Evolutionary conservation across 1,139 yeast genomes (phyloP).

Genomic region (Geotrichum macrosporum): DNA sequence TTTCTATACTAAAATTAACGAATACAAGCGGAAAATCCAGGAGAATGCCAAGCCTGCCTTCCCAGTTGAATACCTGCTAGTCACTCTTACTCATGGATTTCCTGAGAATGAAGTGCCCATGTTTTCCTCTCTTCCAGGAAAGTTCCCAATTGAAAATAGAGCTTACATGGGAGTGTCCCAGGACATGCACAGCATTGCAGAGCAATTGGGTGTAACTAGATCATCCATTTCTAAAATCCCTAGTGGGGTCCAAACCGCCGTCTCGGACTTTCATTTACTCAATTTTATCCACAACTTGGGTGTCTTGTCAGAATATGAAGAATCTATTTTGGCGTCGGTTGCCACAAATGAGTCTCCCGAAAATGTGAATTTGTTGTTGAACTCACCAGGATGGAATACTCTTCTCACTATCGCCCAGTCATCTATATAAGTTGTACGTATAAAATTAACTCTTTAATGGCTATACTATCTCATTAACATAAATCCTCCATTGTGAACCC

Average conservation of each 20-base stretch:
- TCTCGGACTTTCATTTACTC: constrained; percentile 71
- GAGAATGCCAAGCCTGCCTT: constrained; percentile 91
- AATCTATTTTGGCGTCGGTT: constrained; percentile 34
- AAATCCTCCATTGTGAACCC: too few species aligned
- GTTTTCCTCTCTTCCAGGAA: constrained; percentile 40
- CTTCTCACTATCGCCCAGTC: constrained; percentile 49
- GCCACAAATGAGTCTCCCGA: constrained; percentile 26
- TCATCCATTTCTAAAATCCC: constrained; percentile 36
- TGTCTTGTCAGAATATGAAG: constrained; percentile 46
- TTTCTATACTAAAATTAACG: constrained; percentile 77
- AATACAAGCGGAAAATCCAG: constrained; percentile 82
- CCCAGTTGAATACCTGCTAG: constrained; percentile 88
- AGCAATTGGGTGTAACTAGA: constrained; percentile 45
- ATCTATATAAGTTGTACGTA: constrained; percentile 5
- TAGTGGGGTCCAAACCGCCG: constrained; percentile 30
- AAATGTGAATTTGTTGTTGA: constrained; percentile 54
- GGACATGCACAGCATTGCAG: constrained; percentile 50
- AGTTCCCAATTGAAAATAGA: constrained; percentile 75
- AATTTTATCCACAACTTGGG: constrained; percentile 52
- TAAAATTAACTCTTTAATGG: background rate
- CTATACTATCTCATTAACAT: too few species aligned
- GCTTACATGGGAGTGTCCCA: constrained; percentile 71
- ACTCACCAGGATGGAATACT: constrained; percentile 74
- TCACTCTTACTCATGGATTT: constrained; percentile 89
- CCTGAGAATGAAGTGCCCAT: constrained; percentile 59